Base-by-base conservation (phyloP, 257 asterid genomes). In the Lycium barbarum region DNA sequence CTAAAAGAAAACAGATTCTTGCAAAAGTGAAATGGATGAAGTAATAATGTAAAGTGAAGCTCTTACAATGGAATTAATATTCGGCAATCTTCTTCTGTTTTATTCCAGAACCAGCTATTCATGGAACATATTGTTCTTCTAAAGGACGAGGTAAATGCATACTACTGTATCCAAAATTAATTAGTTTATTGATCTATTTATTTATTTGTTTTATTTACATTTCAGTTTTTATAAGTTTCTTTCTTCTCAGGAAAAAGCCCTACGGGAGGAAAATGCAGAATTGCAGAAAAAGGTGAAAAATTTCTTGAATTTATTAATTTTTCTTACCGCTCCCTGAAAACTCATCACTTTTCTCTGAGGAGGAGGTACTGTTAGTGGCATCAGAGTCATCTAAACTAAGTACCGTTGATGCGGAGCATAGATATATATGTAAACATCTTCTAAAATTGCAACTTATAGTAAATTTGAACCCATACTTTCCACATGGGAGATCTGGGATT, bases 261-360 rank as follows among this genome's bases (percentile, higher is more conserved):
- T 91, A 58, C 58, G 3, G 63, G 84, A 62, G 76, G 88, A 84
- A 86, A 92, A 93, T 84, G 85, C 85, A 49, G 92, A 90, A 72
- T 85, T 93, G 84, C 87, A 71, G 83, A 70, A 87, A 79, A 84
- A 83, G 95, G 95, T 93, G 72, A 26, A 87, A 5, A n/a, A 20
- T 43, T 40, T 5, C 14, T 2, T 38, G 14, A 3, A 62, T 62
- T 20, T 62, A 6, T 7, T 5, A 3, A 49, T 9, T 4, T 9
- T 7, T 9, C 0, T 6, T 49, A 49, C 9, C 7, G 0, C 7
- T 49, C 0, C 5, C 5, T 40, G 3, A 26, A 26, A 26, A 26
- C 33, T 26, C 33, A 26, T 26, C 33, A 26, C 33, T 26, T 26
- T 26, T 0, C 33, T 26, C 33, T 26, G 33, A 26, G 33, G 33